Conservation (phyloP, 2,329 filamentous ascomycete species). For the Fusarium ramigenum region DNA sequence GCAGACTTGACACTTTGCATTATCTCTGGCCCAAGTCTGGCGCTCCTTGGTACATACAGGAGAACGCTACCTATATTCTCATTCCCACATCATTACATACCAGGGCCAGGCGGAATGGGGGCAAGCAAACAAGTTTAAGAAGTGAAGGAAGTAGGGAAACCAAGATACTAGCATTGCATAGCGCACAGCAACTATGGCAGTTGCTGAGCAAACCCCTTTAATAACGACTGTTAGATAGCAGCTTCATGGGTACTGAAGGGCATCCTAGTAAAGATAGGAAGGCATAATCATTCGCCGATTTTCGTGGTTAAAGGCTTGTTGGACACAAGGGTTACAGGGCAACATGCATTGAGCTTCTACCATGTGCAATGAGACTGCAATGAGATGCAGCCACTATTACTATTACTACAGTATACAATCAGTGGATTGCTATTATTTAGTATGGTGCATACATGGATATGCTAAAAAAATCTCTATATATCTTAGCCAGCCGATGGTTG, state of each 20-base stretch:
- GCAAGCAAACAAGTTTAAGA: background rate
- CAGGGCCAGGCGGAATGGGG: background rate
- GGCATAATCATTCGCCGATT: background rate
- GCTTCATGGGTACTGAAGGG: background rate
- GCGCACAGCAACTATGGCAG: background rate
- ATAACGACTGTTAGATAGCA: background rate
- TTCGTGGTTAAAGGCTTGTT: background rate
- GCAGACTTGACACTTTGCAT: background rate
- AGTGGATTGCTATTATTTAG: background rate
- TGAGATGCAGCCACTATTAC: background rate
- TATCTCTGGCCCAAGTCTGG: background rate
- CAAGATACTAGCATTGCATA: background rate
- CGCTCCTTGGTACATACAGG: background rate
- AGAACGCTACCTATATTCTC: background rate
- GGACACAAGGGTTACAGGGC: background rate
- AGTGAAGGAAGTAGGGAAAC: background rate
- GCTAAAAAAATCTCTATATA: background rate
- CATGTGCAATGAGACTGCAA: background rate
- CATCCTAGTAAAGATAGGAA: background rate
- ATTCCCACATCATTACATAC: background rate
- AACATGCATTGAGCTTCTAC: background rate
- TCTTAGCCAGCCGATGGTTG: background rate
- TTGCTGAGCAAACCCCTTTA: background rate
- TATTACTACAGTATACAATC: background rate
- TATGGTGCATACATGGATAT: background rate